Evolutionary conservation across 305 asterid species (phyloP).

Genomic region (Solanum hybrid): DNA sequence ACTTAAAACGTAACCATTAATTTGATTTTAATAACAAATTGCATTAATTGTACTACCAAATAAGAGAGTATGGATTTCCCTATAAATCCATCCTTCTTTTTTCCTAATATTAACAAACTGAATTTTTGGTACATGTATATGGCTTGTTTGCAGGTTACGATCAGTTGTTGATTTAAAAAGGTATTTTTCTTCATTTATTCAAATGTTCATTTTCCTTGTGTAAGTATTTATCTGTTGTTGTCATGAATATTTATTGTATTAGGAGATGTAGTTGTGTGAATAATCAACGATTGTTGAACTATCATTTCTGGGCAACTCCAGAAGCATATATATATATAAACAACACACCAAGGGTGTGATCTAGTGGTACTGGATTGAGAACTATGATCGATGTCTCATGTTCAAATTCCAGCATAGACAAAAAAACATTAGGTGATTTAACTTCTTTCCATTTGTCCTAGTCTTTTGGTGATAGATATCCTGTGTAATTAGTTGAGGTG

Average conservation of each 20-base stretch:
- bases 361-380: not conserved
- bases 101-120: not conserved
- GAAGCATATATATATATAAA: not conserved
- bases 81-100: not conserved
- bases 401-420: not conserved
- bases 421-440: not conserved
- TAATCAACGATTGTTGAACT: not conserved
- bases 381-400: rapidly evolving
- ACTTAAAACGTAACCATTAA: not conserved
- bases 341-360: not conserved
- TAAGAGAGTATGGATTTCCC: not conserved
- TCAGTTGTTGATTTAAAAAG: not conserved
- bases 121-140: not conserved
- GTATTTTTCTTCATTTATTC: not conserved
- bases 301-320: not conserved
- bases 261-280: not conserved
- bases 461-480: not conserved
- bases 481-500: not conserved
- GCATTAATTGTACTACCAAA: not conserved
- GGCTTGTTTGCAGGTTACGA: not conserved
- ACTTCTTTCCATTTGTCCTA: not conserved
- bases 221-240: not conserved
- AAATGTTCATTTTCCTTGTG: not conserved
- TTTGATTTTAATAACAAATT: not conserved
- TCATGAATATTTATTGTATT: not conserved